Evolutionary conservation across 1,284 basidiomycete species (phyloP).

Genomic region (Irpex lacteus): DNA sequence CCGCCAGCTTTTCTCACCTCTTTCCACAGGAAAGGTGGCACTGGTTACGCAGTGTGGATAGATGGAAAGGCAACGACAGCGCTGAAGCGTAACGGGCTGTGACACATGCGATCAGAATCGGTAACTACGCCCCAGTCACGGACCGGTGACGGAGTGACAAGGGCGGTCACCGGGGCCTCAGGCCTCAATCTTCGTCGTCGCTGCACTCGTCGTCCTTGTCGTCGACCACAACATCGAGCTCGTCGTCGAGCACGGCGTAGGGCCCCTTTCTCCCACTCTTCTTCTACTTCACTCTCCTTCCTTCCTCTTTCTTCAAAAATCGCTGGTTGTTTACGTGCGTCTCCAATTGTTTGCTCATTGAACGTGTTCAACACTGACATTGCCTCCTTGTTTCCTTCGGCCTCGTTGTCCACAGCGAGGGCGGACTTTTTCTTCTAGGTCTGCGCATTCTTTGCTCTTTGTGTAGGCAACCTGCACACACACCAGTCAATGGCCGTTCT

Average conservation of each 20-base stretch:
- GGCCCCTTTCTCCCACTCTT: constrained; percentile 14
- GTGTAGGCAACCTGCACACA: constrained; percentile 13
- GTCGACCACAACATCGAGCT: constrained; percentile 17
- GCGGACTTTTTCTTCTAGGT: constrained; percentile 10
- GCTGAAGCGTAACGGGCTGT: not conserved
- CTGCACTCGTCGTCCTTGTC: constrained; percentile 27
- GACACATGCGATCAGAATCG: constrained; percentile 1
- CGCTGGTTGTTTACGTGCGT: constrained; percentile 23
- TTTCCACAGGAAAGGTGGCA: too few species aligned
- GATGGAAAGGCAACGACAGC: not conserved
- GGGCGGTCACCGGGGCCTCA: constrained; percentile 13
- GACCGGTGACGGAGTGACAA: constrained; percentile 1
- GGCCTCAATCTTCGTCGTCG: constrained; percentile 21
- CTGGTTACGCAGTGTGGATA: too few species aligned
- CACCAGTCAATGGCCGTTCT: constrained; percentile 71
- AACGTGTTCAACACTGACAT: constrained; percentile 23
- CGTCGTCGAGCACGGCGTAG: constrained; percentile 21
- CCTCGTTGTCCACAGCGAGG: constrained; percentile 6
- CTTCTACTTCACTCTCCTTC: constrained; percentile 21
- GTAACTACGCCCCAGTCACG: constrained; percentile 16
- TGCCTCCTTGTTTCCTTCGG: constrained; percentile 13
- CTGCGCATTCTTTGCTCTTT: constrained; percentile 14
- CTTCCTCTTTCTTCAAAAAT: constrained; percentile 21
- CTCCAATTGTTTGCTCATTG: constrained; percentile 15
- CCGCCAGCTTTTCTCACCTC: too few species aligned